phyloP scores from a whole-genome alignment of 1,139 yeast genomes.

The Kodamaea ohmeri region DNA sequence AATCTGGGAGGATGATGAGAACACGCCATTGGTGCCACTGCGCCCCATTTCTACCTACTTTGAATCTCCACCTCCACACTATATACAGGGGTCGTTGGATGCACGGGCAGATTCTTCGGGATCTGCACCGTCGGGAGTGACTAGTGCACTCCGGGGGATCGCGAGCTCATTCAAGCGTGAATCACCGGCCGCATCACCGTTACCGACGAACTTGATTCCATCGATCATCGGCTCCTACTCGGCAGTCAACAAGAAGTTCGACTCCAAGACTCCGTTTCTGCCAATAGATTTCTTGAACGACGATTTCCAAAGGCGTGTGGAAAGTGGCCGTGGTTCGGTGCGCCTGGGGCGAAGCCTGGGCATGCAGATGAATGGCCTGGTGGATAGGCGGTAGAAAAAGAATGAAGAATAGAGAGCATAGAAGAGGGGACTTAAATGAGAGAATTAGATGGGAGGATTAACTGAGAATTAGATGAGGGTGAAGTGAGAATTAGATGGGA shows the following conservation, averaged over 20 bases:
- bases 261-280: constrained; percentile 39
- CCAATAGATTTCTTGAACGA: constrained; percentile 44
- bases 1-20: constrained; percentile 3
- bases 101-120: too few relatives aligned
- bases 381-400: background rate
- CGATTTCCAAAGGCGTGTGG: constrained; percentile 20
- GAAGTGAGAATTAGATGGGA: too few relatives aligned
- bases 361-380: background rate
- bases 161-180: constrained; percentile 19
- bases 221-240: constrained; percentile 43
- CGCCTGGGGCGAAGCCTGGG: background rate
- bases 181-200: constrained; percentile 14
- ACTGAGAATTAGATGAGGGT: too few relatives aligned
- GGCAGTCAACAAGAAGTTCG: constrained; percentile 37
- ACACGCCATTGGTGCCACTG: background rate
- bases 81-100: constrained; percentile 20
- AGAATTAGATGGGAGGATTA: too few relatives aligned
- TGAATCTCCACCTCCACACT: constrained; percentile 27
- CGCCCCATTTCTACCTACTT: background rate
- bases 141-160: constrained; percentile 19
- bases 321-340: constrained; percentile 7
- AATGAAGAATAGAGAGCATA: background rate
- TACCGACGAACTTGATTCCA: constrained; percentile 40
- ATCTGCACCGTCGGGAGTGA: too few relatives aligned
- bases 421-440: background rate